Conservation (phyloP, 805 yeast species). For the Pachysolen tannophilus region DNA sequence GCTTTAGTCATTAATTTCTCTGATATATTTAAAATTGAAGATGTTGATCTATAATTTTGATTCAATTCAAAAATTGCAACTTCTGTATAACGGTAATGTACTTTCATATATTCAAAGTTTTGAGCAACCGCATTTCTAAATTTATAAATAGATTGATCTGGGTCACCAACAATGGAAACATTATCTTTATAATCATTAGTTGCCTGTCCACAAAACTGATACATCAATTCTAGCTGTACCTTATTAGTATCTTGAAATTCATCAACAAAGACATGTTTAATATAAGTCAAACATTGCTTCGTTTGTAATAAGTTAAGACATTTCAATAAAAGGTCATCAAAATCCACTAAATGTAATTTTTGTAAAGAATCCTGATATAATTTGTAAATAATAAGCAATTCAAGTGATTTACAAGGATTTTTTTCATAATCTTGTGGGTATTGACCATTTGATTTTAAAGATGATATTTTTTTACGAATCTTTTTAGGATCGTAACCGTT, state of each 20-base stretch:
- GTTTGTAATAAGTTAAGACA: slow-evolving; percentile 41
- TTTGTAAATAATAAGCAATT: slow-evolving; percentile 30
- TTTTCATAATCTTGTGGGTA: slow-evolving; percentile 26
- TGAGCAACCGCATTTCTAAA: slow-evolving; percentile 72
- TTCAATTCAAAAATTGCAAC: slow-evolving; percentile 37
- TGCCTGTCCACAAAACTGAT: slow-evolving; percentile 29
- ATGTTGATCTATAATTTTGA: slow-evolving; percentile 78
- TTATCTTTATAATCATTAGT: slow-evolving; percentile 32
- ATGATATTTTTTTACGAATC: slow-evolving; percentile 40
- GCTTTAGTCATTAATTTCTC: slow-evolving; percentile 54
- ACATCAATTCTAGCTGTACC: slow-evolving; percentile 66
- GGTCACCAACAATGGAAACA: slow-evolving; percentile 90
- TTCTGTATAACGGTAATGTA: slow-evolving; percentile 17
- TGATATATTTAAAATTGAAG: slow-evolving; percentile 54
- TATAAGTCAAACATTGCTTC: slow-evolving; percentile 36
- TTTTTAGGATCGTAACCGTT: slow-evolving; percentile 32
- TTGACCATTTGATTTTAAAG: slow-evolving; percentile 45
- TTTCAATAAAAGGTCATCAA: slow-evolving; percentile 70
- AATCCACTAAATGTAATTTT: slow-evolving; percentile 49
- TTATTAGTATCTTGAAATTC: slow-evolving; percentile 91
- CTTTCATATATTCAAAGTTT: slow-evolving; percentile 54
- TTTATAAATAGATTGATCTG: slow-evolving; percentile 90
- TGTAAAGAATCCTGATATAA: slow-evolving; percentile 44
- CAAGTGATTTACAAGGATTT: neutral
- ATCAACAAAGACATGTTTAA: slow-evolving; percentile 77